Percentiles rank a stretch among this genome's conserved stretches.
phyloP scores from a whole-genome alignment of 2,329 filamentous ascomycete genomes.

The Stylonectria norvegica region DNA sequence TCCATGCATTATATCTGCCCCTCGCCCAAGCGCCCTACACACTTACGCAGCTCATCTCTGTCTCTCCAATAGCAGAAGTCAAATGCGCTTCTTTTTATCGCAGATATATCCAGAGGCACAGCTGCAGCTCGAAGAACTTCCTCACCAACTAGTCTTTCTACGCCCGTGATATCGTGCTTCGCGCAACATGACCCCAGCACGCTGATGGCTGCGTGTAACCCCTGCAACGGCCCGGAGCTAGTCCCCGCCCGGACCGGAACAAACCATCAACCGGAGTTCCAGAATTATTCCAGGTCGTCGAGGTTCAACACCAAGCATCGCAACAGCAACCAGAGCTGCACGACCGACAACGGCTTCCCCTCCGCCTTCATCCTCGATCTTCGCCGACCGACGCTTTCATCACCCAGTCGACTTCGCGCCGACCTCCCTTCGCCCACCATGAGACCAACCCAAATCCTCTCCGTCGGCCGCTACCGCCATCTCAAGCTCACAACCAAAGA shows the following conservation, averaged over 20 bases:
- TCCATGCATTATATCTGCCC: slow-evolving; percentile 19
- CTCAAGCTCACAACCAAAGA: slow-evolving; percentile 87
- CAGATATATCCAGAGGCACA: neutral
- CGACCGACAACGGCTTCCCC: slow-evolving; percentile 6
- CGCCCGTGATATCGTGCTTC: too few relatives aligned
- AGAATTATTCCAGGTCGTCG: slow-evolving; percentile 12
- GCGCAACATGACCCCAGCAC: slow-evolving; percentile 6
- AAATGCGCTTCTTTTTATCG: neutral
- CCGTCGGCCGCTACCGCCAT: slow-evolving; percentile 66
- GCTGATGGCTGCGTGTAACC: slow-evolving; percentile 7
- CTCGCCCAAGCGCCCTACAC: slow-evolving; percentile 23
- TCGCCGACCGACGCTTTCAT: slow-evolving; percentile 5
- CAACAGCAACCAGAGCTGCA: slow-evolving; percentile 11
- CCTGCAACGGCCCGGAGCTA: slow-evolving; percentile 16
- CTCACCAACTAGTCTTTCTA: neutral
- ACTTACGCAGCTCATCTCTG: slow-evolving; percentile 24
- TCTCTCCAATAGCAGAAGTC: too few relatives aligned
- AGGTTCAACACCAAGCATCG: slow-evolving; percentile 6
- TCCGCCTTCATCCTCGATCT: slow-evolving; percentile 2
- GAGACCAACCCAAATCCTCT: slow-evolving; percentile 66
- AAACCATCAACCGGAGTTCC: slow-evolving; percentile 21
- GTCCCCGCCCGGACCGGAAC: slow-evolving; percentile 34
- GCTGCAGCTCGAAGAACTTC: slow-evolving; percentile 1
- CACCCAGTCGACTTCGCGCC: slow-evolving; percentile 2
- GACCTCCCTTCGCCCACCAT: slow-evolving; percentile 40